Percentiles rank a stretch among this genome's conserved stretches.
Evolutionary conservation across 2,329 filamentous ascomycete genomes (phyloP).

Genomic region (Hypocrella siamensis): DNA sequence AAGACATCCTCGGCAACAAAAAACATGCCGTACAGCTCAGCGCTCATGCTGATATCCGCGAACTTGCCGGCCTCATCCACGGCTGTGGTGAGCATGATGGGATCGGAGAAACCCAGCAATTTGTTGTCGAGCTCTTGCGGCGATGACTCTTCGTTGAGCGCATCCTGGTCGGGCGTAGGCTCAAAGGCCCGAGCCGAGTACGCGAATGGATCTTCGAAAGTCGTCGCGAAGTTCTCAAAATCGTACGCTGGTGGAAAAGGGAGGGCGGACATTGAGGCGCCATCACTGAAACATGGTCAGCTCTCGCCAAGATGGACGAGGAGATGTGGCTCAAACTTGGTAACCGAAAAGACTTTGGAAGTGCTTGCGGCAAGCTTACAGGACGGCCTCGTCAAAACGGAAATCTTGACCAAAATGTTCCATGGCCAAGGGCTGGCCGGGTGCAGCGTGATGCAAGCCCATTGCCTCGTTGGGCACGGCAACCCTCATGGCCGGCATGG

Average conservation of each 20-base stretch:
- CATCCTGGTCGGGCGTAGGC: constrained; percentile 24
- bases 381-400: constrained; percentile 38
- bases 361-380: constrained; percentile 24
- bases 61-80: constrained; percentile 50
- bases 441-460: constrained; percentile 23
- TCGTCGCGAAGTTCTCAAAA: constrained; percentile 42
- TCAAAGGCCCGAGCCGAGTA: constrained; percentile 36
- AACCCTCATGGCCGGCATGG: constrained; percentile 34
- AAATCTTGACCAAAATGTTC: constrained; percentile 37
- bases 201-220: constrained; percentile 51
- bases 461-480: constrained; percentile 29
- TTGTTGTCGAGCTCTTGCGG: constrained; percentile 49
- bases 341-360: not conserved
- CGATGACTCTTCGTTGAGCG: constrained; percentile 29
- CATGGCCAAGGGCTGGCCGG: constrained; percentile 24
- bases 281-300: constrained; percentile 13
- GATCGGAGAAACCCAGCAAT: constrained; percentile 57
- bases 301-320: not conserved
- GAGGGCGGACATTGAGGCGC: constrained; percentile 17
- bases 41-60: constrained; percentile 50
- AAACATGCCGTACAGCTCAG: constrained; percentile 78
- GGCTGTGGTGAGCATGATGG: constrained; percentile 42
- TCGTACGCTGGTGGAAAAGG: constrained; percentile 46
- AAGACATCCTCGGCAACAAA: constrained; percentile 75
- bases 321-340: too few species aligned